These are phyloP conservation scores for Neobulgaria alba DNA, from an alignment of 2,329 filamentous ascomycete species.

Conservation along the genomic window DNA sequence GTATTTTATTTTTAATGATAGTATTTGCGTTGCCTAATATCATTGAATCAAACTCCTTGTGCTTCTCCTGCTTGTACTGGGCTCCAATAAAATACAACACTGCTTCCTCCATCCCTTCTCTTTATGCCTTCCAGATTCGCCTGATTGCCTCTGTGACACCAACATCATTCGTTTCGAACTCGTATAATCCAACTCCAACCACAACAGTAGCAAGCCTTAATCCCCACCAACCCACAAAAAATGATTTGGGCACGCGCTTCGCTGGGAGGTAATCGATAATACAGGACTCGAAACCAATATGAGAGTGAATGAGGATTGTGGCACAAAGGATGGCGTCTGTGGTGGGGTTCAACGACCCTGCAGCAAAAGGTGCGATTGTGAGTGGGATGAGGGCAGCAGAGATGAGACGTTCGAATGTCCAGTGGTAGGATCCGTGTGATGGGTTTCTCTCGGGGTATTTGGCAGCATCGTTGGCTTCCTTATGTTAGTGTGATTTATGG, in stretches of 20 bases:
- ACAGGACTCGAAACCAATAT: conserved; percentile 87
- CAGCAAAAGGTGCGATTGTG: conserved; percentile 83
- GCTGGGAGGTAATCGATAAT: conserved; percentile 87
- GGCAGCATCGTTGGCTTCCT: conserved; percentile 74
- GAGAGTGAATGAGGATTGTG: conserved; percentile 80
- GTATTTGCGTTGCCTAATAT: too few relatives aligned
- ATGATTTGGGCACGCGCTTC: conserved; percentile 57
- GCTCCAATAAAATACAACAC: too few relatives aligned
- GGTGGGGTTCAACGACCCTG: conserved; percentile 81
- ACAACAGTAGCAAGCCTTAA: conserved; percentile 72
- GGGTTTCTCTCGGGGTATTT: conserved; percentile 64
- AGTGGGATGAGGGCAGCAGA: conserved; percentile 77
- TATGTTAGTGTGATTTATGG: conserved; percentile 17
- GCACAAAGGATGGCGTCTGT: conserved; percentile 81
- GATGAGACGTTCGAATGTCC: conserved; percentile 87
- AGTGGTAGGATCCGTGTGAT: conserved; percentile 93
- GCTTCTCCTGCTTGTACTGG: too few relatives aligned
- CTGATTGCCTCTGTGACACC: conserved; percentile 84
- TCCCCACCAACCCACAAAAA: conserved; percentile 64
- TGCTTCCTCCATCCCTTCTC: background rate
- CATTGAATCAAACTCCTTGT: too few relatives aligned
- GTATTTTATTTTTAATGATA: too few relatives aligned
- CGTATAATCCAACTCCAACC: conserved; percentile 84
- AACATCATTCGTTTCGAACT: conserved; percentile 98
- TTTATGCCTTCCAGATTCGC: conserved; percentile 80